Evolutionary conservation across 1,284 basidiomycete genomes (phyloP), one percentile per base, ranked within the genome.

Genomic region (Bjerkandera adusta): DNA sequence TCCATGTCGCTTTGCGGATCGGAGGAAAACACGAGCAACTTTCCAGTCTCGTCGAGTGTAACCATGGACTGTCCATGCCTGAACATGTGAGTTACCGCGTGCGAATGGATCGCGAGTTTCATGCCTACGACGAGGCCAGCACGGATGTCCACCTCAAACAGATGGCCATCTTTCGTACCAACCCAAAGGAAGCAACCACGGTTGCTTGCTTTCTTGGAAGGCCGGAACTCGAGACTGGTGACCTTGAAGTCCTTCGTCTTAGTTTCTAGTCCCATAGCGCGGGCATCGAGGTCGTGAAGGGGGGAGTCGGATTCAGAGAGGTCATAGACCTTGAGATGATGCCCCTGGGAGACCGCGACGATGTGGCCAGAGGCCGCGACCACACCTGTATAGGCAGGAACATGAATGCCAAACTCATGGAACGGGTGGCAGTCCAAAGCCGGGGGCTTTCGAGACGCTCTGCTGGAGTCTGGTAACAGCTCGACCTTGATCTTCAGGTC

Each of bases 81-180:
- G 62, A 89, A 85, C 39, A 97, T 87, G 54, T 84, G 72, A 1
- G 76, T 76, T 41, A 97, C 74, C 0, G 84, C 65, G 42, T 82
- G 73, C 0, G 79, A 60, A 61, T 96, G 93, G 0, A 79, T 77
- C 12, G 71, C 69, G 10, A 75, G 69, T 51, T 82, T 86, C 15
- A 73, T 69, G 3, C 78, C 79, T 0, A 72, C 72, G 12, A 92
- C 66, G 2, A 58, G 56, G 0, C 83, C 84, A 1, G 72, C 77
- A 39, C 73, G 65, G 24, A 88, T 71, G 59, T 96, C 91, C 43
- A 94, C 56, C 68, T 96, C 92, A 57, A 87, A 76, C 12, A 97
- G 50, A 62, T 88, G 83, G 0, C 94, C 94, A 24, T 95, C 92
- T 67, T 89, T 92, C 32, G 89, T 92, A 1, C 93, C 94, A 13